Conservation (phyloP, 192 early-diverging fungal genomes). For the Backusella macrospora region DNA sequence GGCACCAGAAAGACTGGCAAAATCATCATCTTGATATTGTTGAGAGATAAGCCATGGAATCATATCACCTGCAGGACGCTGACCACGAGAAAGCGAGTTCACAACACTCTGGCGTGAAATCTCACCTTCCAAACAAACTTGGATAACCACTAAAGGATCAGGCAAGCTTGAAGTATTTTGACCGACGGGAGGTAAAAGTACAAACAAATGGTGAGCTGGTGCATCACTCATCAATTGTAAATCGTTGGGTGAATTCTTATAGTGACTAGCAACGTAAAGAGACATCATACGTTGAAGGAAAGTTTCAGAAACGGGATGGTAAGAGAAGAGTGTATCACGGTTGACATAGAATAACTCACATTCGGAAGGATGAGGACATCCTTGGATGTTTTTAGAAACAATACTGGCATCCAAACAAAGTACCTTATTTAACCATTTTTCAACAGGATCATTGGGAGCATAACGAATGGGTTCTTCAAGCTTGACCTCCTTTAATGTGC, state of each 20-base stretch:
- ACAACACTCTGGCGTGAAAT: slow-evolving; percentile 89
- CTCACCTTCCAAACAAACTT: slow-evolving; percentile 89
- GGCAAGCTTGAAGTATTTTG: slow-evolving; percentile 73
- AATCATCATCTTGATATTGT: slow-evolving; percentile 96
- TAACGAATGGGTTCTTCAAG: slow-evolving; percentile 97
- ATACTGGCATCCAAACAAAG: slow-evolving; percentile 91
- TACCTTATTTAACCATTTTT: slow-evolving; percentile 94
- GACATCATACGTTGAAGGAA: slow-evolving; percentile 99
- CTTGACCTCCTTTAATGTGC: slow-evolving; percentile 88
- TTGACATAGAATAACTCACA: slow-evolving; percentile 97
- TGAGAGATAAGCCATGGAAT: slow-evolving; percentile 98
- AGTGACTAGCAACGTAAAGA: slow-evolving; percentile 96
- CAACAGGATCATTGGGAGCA: slow-evolving; percentile 80
- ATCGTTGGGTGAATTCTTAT: slow-evolving; percentile 99
- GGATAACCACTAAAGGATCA: slow-evolving; percentile 91
- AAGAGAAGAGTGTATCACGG: slow-evolving; percentile 97
- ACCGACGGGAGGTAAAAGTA: slow-evolving; percentile 89
- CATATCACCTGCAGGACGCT: slow-evolving; percentile 88
- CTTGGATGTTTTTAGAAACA: slow-evolving; percentile 69
- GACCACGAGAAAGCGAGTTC: slow-evolving; percentile 81
- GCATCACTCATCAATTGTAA: slow-evolving; percentile 97
- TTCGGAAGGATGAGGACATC: slow-evolving; percentile 90
- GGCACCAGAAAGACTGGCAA: slow-evolving; percentile 92
- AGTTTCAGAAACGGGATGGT: slow-evolving; percentile 93
- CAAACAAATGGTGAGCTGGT: slow-evolving; percentile 96